phyloP scores from a whole-genome alignment of 1,139 yeast species.

The Pichia sp. region DNA sequence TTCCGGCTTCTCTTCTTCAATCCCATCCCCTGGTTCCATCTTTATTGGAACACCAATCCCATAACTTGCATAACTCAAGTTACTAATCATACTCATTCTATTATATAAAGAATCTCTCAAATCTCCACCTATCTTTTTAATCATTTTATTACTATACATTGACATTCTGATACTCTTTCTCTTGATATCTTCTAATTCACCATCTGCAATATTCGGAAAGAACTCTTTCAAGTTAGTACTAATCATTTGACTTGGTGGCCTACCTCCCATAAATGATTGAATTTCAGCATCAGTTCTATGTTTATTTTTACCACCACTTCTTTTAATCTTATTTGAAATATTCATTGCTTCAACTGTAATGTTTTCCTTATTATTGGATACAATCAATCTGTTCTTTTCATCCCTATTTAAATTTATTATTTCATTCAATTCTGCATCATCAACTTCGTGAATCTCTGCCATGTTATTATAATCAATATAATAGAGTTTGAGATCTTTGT shows the following conservation, averaged over 20 bases:
- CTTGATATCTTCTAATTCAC: conserved; percentile 70
- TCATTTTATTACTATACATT: conserved; percentile 24
- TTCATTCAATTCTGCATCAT: conserved; percentile 45
- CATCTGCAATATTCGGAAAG: conserved; percentile 77
- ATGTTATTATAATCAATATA: conserved; percentile 39
- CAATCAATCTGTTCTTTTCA: conserved; percentile 67
- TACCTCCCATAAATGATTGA: conserved; percentile 69
- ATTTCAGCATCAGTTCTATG: conserved; percentile 16
- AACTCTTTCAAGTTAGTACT: conserved; percentile 85
- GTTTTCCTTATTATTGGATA: conserved; percentile 55
- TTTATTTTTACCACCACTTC: neutral
- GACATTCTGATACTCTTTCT: conserved; percentile 62
- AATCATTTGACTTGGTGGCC: conserved; percentile 91
- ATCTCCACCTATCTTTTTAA: conserved; percentile 11
- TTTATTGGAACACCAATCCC: conserved; percentile 25
- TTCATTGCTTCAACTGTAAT: conserved; percentile 68
- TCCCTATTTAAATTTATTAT: conserved; percentile 42
- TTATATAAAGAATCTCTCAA: conserved; percentile 23
- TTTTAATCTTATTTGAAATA: conserved; percentile 42
- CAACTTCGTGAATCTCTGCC: conserved; percentile 64
- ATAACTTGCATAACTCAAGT: conserved; percentile 19
- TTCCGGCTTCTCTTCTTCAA: neutral
- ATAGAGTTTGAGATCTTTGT: conserved; percentile 29
- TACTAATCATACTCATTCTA: conserved; percentile 22
- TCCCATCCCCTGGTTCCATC: conserved; percentile 5